A percentile compares a stretch with the other conserved stretches of the same genome.
These are phyloP conservation scores for Grosmannia huntii DNA, from an alignment of 2,329 filamentous ascomycete genomes.

Conservation along the genomic window DNA sequence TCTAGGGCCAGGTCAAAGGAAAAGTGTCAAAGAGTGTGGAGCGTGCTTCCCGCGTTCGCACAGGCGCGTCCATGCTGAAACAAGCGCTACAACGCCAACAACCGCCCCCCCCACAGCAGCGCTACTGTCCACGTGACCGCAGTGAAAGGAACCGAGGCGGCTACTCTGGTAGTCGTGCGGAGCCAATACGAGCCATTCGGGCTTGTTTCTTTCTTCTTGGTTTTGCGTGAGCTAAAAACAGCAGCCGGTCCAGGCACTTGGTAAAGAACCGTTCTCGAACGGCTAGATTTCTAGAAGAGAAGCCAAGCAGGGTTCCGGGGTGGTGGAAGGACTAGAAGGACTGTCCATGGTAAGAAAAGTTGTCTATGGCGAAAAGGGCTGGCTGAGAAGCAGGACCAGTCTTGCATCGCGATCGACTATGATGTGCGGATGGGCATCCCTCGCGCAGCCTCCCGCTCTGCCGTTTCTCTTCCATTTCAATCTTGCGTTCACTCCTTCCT, in stretches of 20 bases:
- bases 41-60: not conserved
- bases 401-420: too few relatives aligned
- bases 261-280: not conserved
- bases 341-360: too few relatives aligned
- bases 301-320: not conserved
- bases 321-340: not conserved
- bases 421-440: not conserved
- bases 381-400: too few relatives aligned
- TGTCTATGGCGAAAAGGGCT: too few relatives aligned
- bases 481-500: not conserved
- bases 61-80: not conserved
- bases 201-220: not conserved
- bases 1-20: not conserved
- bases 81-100: not conserved
- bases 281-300: not conserved
- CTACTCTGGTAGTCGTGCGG: not conserved
- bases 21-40: not conserved
- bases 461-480: not conserved
- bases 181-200: not conserved
- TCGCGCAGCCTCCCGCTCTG: not conserved
- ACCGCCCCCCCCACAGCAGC: not conserved
- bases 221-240: not conserved
- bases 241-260: not conserved
- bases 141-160: not conserved
- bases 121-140: not conserved